Percentiles rank a stretch among this genome's conserved stretches.
phyloP scores from a whole-genome alignment of 768 basidiomycete species.

The Mycena chlorophos region DNA sequence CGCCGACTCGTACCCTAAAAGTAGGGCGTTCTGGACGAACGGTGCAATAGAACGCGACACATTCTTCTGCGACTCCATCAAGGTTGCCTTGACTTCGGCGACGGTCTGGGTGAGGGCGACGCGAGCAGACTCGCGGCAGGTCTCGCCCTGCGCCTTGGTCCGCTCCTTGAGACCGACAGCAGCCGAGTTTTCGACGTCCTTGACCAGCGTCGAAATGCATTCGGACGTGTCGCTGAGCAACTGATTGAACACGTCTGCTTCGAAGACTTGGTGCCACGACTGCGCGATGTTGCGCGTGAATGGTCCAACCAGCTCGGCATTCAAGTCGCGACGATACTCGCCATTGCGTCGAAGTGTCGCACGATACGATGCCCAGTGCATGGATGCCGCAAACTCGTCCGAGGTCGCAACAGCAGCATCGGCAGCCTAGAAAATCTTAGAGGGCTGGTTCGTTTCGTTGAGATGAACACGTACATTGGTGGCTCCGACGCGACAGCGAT shows the following conservation, averaged over 20 bases:
- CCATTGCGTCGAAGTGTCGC: constrained; percentile 55
- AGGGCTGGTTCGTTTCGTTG: not conserved
- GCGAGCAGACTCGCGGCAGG: constrained; percentile 52
- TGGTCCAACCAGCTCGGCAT: constrained; percentile 55
- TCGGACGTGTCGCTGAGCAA: constrained; percentile 42
- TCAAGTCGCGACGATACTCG: constrained; percentile 57
- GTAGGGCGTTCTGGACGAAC: constrained; percentile 51
- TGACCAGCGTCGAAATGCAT: constrained; percentile 45
- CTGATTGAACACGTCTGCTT: constrained; percentile 52
- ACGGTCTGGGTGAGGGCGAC: constrained; percentile 50
- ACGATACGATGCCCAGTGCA: constrained; percentile 54
- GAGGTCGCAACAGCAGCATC: constrained; percentile 46
- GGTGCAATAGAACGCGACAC: constrained; percentile 57
- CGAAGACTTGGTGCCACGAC: constrained; percentile 61
- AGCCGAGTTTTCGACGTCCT: constrained; percentile 53
- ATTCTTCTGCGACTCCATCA: constrained; percentile 59
- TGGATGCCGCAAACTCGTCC: constrained; percentile 50
- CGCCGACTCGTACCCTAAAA: constrained; percentile 53
- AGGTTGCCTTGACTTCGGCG: constrained; percentile 48
- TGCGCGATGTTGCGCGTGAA: constrained; percentile 60
- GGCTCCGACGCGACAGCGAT: constrained; percentile 56
- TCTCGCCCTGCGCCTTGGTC: constrained; percentile 49
- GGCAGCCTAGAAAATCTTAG: constrained; percentile 35
- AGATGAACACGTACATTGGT: constrained; percentile 41
- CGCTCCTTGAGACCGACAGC: constrained; percentile 54